A percentile compares a stretch with the other conserved stretches of the same genome.
phyloP scores from a whole-genome alignment of 2,329 filamentous ascomycete species.

The Chrysoporthe austroafricana region DNA sequence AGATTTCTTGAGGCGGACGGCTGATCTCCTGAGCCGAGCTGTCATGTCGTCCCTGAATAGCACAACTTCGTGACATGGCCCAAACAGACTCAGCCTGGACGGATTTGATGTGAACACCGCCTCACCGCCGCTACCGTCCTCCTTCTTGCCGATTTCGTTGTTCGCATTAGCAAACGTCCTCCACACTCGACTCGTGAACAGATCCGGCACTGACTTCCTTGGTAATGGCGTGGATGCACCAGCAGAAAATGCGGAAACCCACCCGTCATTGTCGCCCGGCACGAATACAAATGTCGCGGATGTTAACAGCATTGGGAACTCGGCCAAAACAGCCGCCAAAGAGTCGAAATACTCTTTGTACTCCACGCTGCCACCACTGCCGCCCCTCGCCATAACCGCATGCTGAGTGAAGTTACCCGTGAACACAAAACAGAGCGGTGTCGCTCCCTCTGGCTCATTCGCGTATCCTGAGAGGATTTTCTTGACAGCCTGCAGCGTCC shows the following conservation, averaged over 20 bases:
- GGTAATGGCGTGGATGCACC: constrained; percentile 74
- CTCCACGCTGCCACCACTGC: constrained; percentile 81
- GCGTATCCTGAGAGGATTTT: constrained; percentile 79
- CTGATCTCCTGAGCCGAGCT: constrained; percentile 74
- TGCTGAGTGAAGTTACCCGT: constrained; percentile 81
- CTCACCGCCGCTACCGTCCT: constrained; percentile 63
- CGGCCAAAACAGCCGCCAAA: constrained; percentile 78
- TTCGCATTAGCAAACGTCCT: constrained; percentile 81
- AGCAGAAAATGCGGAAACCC: constrained; percentile 82
- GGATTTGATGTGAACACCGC: constrained; percentile 91
- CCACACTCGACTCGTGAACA: constrained; percentile 88
- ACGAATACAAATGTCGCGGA: constrained; percentile 88
- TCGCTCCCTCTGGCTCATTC: constrained; percentile 62
- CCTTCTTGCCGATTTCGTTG: constrained; percentile 60
- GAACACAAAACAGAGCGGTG: constrained; percentile 79
- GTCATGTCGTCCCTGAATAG: constrained; percentile 87
- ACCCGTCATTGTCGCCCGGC: constrained; percentile 96
- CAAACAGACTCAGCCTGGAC: constrained; percentile 79
- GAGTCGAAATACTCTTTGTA: constrained; percentile 97
- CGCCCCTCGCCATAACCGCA: constrained; percentile 67
- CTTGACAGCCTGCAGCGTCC: constrained; percentile 77
- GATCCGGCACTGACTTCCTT: constrained; percentile 73
- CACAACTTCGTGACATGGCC: constrained; percentile 83
- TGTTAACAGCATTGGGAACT: constrained; percentile 81
- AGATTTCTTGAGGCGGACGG: constrained; percentile 67